Conservation (phyloP, 805 yeast genomes). For the Wickerhamomyces strasburgensis region DNA sequence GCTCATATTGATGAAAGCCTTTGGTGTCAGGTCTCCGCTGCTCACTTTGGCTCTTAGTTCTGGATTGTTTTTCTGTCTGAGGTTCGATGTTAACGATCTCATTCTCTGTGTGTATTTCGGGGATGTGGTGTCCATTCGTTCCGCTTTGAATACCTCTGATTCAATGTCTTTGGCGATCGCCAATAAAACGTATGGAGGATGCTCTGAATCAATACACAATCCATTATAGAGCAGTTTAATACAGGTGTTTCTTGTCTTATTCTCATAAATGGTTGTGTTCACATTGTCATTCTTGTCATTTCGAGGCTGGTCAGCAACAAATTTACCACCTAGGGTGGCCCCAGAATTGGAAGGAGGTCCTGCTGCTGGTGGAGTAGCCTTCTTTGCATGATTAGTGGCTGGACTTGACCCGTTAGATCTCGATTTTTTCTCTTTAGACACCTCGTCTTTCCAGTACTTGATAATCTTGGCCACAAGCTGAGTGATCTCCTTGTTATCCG, state of each 20-base stretch:
- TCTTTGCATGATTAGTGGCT: no score
- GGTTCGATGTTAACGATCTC: constrained; percentile 80
- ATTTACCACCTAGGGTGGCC: constrained; percentile 29
- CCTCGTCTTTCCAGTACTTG: constrained; percentile 85
- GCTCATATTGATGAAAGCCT: constrained; percentile 67
- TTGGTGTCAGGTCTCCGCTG: constrained; percentile 60
- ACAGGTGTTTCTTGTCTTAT: constrained; percentile 79
- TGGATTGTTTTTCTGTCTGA: constrained; percentile 87
- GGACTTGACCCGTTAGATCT: constrained; percentile 2
- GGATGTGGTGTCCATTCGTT: constrained; percentile 48
- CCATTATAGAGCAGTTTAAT: constrained; percentile 84
- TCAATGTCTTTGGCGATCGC: constrained; percentile 69
- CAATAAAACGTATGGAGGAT: constrained; percentile 58
- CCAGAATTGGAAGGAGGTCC: constrained; percentile 15
- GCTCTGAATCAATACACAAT: constrained; percentile 70
- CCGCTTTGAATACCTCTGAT: constrained; percentile 56
- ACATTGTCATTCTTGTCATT: constrained; percentile 80
- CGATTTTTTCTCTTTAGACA: constrained; percentile 53
- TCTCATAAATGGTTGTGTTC: constrained; percentile 61
- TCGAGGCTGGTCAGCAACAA: constrained; percentile 53
- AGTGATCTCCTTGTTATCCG: constrained; percentile 59
- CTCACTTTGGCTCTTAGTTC: constrained; percentile 68
- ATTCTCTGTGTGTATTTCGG: constrained; percentile 71
- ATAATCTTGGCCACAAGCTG: constrained; percentile 77
- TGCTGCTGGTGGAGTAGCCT: constrained; percentile 7